Evolutionary conservation across 768 basidiomycete species (phyloP).

Genomic region (Naganishia antarctica): DNA sequence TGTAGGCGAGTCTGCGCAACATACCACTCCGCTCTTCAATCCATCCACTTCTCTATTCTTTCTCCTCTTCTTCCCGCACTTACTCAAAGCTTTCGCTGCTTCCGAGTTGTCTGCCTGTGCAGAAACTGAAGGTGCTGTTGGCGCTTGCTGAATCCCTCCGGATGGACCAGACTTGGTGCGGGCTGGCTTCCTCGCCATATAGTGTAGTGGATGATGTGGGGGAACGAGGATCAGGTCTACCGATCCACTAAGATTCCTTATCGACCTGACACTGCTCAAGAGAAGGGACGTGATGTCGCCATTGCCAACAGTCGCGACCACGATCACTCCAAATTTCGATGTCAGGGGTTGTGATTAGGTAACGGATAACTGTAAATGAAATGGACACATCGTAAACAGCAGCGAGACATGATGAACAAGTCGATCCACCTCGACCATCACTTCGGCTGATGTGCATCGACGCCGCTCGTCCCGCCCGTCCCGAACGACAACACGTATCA

Average conservation of each 20-base stretch:
- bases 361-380: not conserved
- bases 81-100: slow-evolving; percentile 4
- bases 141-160: slow-evolving; percentile 11
- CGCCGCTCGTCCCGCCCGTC: too few species aligned
- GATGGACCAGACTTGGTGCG: too few species aligned
- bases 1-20: not conserved
- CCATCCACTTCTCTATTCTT: not conserved
- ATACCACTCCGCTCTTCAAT: not conserved
- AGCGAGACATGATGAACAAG: slow-evolving; percentile 1
- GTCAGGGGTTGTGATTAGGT: not conserved
- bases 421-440: too few species aligned
- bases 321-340: not conserved
- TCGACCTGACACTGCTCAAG: too few species aligned
- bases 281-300: too few species aligned
- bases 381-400: not conserved
- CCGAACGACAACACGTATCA: too few species aligned
- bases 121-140: slow-evolving; percentile 14
- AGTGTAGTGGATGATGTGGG: too few species aligned
- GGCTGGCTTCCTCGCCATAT: too few species aligned
- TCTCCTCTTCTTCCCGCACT: not conserved
- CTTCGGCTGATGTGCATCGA: too few species aligned
- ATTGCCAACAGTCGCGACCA: not conserved
- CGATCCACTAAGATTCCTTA: too few species aligned
- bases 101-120: slow-evolving; percentile 13
- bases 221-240: too few species aligned